Evolutionary conservation across 331 rosid genomes (phyloP).

Genomic region (Malus hybrid): DNA sequence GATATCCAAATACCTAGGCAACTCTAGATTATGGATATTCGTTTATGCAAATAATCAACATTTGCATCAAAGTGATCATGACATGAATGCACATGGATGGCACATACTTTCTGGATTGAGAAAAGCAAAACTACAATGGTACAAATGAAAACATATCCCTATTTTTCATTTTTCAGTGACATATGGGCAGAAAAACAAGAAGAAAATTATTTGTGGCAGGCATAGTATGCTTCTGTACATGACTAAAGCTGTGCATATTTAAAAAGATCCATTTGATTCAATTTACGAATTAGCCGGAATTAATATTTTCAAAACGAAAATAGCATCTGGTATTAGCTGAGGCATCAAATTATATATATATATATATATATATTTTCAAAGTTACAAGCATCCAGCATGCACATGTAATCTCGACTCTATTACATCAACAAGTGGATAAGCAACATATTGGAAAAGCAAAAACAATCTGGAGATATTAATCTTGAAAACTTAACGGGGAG

Average conservation of each 20-base stretch:
- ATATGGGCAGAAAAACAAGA: too few species aligned
- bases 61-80: background rate
- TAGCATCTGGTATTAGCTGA: background rate
- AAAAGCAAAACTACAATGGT: too few species aligned
- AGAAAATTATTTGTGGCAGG: too few species aligned
- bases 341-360: background rate
- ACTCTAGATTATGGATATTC: background rate
- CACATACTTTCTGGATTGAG: too few species aligned
- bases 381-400: background rate
- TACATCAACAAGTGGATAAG: background rate
- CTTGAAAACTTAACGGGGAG: background rate
- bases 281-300: background rate
- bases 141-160: too few species aligned
- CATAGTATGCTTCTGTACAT: too few species aligned
- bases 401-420: background rate
- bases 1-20: background rate
- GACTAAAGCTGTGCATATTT: background rate
- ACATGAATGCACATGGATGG: too few species aligned
- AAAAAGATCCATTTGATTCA: too few species aligned
- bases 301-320: background rate
- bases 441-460: background rate
- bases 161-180: too few species aligned
- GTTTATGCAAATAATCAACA: background rate
- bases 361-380: too few species aligned
- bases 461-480: background rate